Conservation (phyloP, 192 early-diverging fungal genomes). For the Coemansia sp. region DNA sequence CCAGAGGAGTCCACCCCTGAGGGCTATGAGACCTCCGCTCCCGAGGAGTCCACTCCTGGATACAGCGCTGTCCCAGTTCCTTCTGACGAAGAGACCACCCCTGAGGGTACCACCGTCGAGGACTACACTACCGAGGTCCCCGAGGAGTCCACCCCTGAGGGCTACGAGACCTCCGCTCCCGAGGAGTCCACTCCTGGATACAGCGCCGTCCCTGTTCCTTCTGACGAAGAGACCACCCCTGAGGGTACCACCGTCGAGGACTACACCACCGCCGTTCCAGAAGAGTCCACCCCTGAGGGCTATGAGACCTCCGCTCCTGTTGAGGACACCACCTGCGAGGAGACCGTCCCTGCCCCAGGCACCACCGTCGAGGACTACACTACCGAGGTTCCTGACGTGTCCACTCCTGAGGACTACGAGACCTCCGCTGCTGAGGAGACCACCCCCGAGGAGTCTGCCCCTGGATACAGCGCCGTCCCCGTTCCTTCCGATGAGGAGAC, state of each 20-base stretch:
- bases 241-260: slow-evolving; percentile 14
- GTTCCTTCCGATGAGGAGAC: slow-evolving; percentile 9
- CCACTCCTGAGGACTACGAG: slow-evolving; percentile 14
- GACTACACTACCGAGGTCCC: no score
- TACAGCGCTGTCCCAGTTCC: no score
- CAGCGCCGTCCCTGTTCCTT: no score
- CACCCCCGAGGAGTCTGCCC: no score
- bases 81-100: no score
- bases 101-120: no score
- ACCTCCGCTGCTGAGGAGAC: slow-evolving; percentile 13
- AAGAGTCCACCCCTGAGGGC: slow-evolving; percentile 14
- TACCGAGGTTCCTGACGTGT: neutral
- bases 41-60: no score
- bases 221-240: slow-evolving; percentile 2
- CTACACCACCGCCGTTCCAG: slow-evolving; percentile 15
- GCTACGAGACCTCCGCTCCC: no score
- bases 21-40: neutral
- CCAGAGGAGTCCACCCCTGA: neutral
- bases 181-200: slow-evolving; percentile 1
- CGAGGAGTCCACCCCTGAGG: no score
- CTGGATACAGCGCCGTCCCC: slow-evolving; percentile 15
- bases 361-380: slow-evolving; percentile 1
- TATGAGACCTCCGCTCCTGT: slow-evolving; percentile 17
- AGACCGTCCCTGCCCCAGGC: slow-evolving; percentile 3
- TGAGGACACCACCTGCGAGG: slow-evolving; percentile 13